Base-by-base conservation (phyloP, 768 basidiomycete species). In the Cystobasidiopsis lactophilus region DNA sequence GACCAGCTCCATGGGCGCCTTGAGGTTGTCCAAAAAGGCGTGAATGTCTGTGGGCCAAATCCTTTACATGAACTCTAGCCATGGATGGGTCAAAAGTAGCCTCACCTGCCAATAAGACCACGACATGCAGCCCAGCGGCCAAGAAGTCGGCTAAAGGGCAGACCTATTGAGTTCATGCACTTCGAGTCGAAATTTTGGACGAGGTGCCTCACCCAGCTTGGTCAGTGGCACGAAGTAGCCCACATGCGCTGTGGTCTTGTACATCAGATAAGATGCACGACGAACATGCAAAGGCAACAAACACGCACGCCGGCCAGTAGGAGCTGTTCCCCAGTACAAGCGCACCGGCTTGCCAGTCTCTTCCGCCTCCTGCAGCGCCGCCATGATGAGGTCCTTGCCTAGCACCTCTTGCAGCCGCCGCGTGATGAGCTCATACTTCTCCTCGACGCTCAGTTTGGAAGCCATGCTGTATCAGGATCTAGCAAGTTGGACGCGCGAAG, bases 1-100 rank as follows among this genome's bases (percentile, higher is more conserved):
- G 44, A 98, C 85, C 53, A 93, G 82, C 45, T 88, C 85, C 1
- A 91, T 69, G 0, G 91, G 89, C 0, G 93, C 89, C 68, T 98
- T 98, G 60, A 89, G 71, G 63, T 95, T 93, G 65, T 98, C 93
- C 44, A 98, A 76, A 72, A 96, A 96, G 5, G 88, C 93, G 61
- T 96, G 93, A 14, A 95, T 76, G 64, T 93, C 86, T 84, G 64
- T 3, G 24, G 41, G 24, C 2, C 18, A 27, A 46, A 45, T 18
- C 40, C 23, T 53, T 44, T 27, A 24, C 40, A 13, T 54, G 52
- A 38, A 45, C 39, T 23, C 13, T 24, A 43, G 40, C 24, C 7
- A 41, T 26, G 19, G 5, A 24, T 29, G n/a, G n/a, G 50, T 49
- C 19, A 48, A 26, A 3, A 23, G 39, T 16, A n/a, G 11, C 29